Base-by-base conservation (phyloP, 345 rosid species). In the Alliaria petiolata region DNA sequence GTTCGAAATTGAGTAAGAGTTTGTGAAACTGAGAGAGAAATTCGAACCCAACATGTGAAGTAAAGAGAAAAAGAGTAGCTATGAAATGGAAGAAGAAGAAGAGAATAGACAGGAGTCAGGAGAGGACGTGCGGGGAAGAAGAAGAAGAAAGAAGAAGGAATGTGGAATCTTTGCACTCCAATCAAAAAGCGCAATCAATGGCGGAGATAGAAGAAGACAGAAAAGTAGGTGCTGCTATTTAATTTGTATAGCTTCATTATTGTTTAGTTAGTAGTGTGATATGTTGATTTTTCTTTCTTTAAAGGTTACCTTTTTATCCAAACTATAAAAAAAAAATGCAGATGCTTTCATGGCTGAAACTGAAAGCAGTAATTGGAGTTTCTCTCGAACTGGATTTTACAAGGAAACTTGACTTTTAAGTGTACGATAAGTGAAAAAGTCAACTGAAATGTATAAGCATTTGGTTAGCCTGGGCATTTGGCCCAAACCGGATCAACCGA, bases 121-220 rank as follows among this genome's bases (percentile, higher is more conserved):
- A 73, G 58, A 46, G 70, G 55, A 38, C 34, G 65, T 54, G 71
- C 33, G 65, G 45, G 50, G 36, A 36, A 53, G 76, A 62, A 51
- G 52, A 33, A 17, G 30, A 16, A 52, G n/a, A n/a, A n/a, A n/a
- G n/a, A n/a, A n/a, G n/a, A n/a, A n/a, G 74, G 40, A 38, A 22
- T 56, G 62, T 10, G 36, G 69, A 64, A 56, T 68, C 73, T 64
- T 46, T 64, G 49, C 62, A 19, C 43, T 34, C 12, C 33, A 63
- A 63, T 63, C 43, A 46, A 46, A 42, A 63, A 45, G 17, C 69
- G 69, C 56, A 64, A 64, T 64, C 55, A 64, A 47, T 64, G 55
- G 56, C 44, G 55, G 43, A 50, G 53, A 46, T 7, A 38, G 36
- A 50, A 17, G 17, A 51, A 39, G 71, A 51, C 44, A 52, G 61